Conservation (phyloP, 176 grass and related monocot genomes). For the Triticum turgidum region DNA sequence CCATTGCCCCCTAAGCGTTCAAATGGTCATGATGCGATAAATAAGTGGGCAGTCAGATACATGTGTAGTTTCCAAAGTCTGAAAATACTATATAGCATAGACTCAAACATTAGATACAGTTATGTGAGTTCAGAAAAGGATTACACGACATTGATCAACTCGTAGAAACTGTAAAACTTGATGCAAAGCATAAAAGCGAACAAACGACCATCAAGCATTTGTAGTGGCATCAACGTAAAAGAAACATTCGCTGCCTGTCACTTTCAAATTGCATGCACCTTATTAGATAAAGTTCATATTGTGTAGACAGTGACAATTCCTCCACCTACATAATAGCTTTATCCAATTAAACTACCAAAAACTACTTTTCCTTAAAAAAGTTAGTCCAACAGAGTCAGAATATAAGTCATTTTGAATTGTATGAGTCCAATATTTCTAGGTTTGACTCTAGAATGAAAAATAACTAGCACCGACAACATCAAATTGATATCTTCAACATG, state of each 20-base stretch:
- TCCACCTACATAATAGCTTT: conserved; percentile 7
- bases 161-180: neutral
- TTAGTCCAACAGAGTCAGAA: neutral
- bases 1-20: conserved; percentile 63
- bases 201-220: neutral
- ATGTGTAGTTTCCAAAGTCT: neutral
- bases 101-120: neutral
- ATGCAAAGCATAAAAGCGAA: neutral
- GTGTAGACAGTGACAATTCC: neutral
- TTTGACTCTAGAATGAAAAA: neutral
- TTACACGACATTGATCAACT: neutral
- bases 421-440: neutral
- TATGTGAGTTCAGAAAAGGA: neutral
- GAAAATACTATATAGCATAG: neutral
- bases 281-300: conserved; percentile 7
- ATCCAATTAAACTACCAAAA: neutral
- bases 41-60: neutral
- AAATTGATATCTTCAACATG: neutral
- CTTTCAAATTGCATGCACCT: neutral
- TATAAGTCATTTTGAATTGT: neutral
- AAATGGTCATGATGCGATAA: neutral
- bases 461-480: neutral
- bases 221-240: neutral
- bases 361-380: neutral
- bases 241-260: neutral